Base-by-base conservation (phyloP, 2,329 filamentous ascomycete species). In the Dothistroma septosporum region DNA sequence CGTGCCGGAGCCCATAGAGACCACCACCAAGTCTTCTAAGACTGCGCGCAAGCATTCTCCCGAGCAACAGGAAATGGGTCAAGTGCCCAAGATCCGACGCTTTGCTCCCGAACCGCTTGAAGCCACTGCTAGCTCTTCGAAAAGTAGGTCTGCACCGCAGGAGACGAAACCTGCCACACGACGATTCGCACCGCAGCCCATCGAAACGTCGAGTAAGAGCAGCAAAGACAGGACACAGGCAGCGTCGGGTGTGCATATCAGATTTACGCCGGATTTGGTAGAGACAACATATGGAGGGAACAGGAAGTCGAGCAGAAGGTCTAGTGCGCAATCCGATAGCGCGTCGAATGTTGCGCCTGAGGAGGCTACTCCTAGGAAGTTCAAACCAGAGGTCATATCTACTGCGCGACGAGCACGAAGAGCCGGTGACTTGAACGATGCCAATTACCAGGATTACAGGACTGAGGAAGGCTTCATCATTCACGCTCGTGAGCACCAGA, bases 361-460 rank as follows among this genome's bases (percentile, higher is more conserved):
- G 24, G 47, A 56, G 11, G 55, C 54, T 14, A 60, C 58, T n/a
- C 61, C 65, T 4, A 78, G 80, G 47, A 82, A 76, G 61, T 96
- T 95, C 73, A 83, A 87, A 32, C 91, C 91, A 12, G 88, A 93
- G 69, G 79, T 96, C 58, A 87, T 96, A 63, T 91, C 93, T 75
- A 92, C 90, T 2, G 88, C 88, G 4, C 85, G 86, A 68, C 83
- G 91, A 57, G 86, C 86, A 35, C 85, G 88, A 64, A 86, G 86
- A 69, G 83, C 83, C 16, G 86, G 86, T 21, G 87, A 91, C 68
- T 75, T 81, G 0, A 82, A 81, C 6, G 85, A 86, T 21, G 84
- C 86, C 32, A 84, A 86, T 22, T 81, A 80, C 57, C 85, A 83
- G 11, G 82, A 83, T 60, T 86, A 90, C 76, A 90, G 87, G 76